Conservation (phyloP, 805 yeast genomes). For the Saturnispora halmiae region DNA sequence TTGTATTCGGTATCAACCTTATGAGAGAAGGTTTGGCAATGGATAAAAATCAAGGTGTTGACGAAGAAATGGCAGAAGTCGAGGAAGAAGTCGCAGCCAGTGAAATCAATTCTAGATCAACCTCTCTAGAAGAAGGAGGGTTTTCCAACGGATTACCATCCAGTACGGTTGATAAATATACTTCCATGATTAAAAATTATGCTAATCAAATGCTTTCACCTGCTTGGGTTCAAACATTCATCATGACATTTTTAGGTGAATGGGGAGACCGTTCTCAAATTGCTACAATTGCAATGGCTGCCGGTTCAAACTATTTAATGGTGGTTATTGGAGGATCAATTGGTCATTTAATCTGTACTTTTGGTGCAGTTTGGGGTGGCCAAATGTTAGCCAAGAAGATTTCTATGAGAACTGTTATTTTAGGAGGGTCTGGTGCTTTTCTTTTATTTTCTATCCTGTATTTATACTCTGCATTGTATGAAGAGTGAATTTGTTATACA, state of each 20-base stretch:
- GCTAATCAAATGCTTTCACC: slow-evolving; percentile 70
- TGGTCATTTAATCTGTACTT: slow-evolving; percentile 86
- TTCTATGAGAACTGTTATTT: slow-evolving; percentile 83
- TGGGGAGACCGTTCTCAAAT: slow-evolving; percentile 99
- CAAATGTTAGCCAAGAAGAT: slow-evolving; percentile 80
- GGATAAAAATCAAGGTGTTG: slow-evolving; percentile 79
- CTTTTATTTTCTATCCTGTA: slow-evolving; percentile 74
- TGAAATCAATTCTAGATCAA: slow-evolving; percentile 42
- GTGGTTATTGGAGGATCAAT: slow-evolving; percentile 82
- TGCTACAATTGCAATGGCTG: slow-evolving; percentile 97
- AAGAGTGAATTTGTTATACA: slow-evolving; percentile 15
- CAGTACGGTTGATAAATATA: too few species aligned
- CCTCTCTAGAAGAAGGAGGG: slow-evolving; percentile 54
- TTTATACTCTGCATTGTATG: slow-evolving; percentile 53
- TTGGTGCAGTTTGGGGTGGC: slow-evolving; percentile 90
- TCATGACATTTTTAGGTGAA: slow-evolving; percentile 94
- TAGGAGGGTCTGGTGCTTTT: slow-evolving; percentile 86
- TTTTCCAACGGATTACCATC: slow-evolving; percentile 25
- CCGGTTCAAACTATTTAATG: slow-evolving; percentile 85
- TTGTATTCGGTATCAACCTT: slow-evolving; percentile 73
- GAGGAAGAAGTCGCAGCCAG: slow-evolving; percentile 79
- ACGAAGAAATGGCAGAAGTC: slow-evolving; percentile 93
- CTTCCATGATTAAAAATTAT: slow-evolving; percentile 40
- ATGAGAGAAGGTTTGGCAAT: slow-evolving; percentile 73
- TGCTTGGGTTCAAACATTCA: slow-evolving; percentile 85